These are phyloP conservation scores for Termitomyces sp. DNA, from an alignment of 768 basidiomycete species.

Conservation along the genomic window DNA sequence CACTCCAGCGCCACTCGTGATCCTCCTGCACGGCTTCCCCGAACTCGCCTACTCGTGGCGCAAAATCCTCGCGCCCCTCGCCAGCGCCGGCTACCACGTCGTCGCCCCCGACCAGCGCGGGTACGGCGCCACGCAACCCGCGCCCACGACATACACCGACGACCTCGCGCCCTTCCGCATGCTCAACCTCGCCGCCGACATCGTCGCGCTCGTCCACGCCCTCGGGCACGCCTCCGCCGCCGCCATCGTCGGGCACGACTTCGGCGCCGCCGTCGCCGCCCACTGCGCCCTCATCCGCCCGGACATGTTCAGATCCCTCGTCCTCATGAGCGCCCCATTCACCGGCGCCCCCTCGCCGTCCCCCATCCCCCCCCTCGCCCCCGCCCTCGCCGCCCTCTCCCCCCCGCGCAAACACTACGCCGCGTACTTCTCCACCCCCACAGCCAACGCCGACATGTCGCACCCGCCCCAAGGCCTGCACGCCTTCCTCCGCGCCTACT, in stretches of 20 bases:
- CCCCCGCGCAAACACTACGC: slow-evolving; percentile 57
- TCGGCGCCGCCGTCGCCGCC: slow-evolving; percentile 48
- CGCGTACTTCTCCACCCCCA: slow-evolving; percentile 39
- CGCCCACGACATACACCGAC: slow-evolving; percentile 32
- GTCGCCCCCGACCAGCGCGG: slow-evolving; percentile 61
- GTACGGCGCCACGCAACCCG: slow-evolving; percentile 34
- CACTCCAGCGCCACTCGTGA: slow-evolving; percentile 42
- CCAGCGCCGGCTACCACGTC: slow-evolving; percentile 48
- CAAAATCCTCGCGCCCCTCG: slow-evolving; percentile 46
- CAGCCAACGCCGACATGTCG: slow-evolving; percentile 41
- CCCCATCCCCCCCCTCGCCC: slow-evolving; percentile 10
- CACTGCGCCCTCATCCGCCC: slow-evolving; percentile 49
- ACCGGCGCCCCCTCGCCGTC: slow-evolving; percentile 28
- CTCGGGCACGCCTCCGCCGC: slow-evolving; percentile 42
- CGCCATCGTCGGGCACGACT: slow-evolving; percentile 57
- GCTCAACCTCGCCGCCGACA: slow-evolving; percentile 45
- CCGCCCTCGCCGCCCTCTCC: slow-evolving; percentile 29
- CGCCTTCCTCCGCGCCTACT: slow-evolving; percentile 47
- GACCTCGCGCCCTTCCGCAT: slow-evolving; percentile 44
- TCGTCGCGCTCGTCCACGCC: slow-evolving; percentile 43
- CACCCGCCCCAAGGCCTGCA: slow-evolving; percentile 37
- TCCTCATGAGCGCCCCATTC: slow-evolving; percentile 58
- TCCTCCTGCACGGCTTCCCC: slow-evolving; percentile 64
- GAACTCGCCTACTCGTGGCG: slow-evolving; percentile 65
- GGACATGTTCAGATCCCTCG: slow-evolving; percentile 48